Evolutionary conservation across 2,329 filamentous ascomycete species (phyloP).

Genomic region (Colletotrichum camelliae): DNA sequence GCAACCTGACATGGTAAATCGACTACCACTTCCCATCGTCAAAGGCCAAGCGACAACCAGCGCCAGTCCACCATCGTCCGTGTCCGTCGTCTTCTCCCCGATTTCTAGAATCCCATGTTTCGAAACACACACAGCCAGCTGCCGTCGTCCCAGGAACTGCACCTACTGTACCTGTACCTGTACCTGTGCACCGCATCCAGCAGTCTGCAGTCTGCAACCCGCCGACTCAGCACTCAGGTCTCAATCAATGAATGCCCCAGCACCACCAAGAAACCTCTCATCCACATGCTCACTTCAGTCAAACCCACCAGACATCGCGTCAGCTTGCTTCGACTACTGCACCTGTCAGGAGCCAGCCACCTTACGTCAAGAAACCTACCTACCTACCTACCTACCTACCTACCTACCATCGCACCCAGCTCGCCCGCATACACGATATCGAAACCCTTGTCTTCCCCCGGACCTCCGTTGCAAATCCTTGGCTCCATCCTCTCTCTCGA

Average conservation of each 20-base stretch:
- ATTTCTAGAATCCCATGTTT: slow-evolving; percentile 20
- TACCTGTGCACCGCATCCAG: background rate
- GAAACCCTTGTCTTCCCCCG: slow-evolving; percentile 14
- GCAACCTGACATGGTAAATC: background rate
- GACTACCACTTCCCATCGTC: background rate
- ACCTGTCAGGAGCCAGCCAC: slow-evolving; percentile 7
- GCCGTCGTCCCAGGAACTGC: slow-evolving; percentile 21
- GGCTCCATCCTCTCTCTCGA: background rate
- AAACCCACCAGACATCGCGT: background rate
- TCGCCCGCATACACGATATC: slow-evolving; percentile 9
- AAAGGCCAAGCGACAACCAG: background rate
- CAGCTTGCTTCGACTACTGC: background rate
- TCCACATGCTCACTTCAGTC: background rate
- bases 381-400: background rate
- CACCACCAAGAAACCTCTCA: background rate
- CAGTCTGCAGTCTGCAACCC: background rate
- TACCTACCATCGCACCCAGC: background rate
- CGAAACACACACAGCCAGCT: slow-evolving; percentile 13
- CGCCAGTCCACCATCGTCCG: background rate
- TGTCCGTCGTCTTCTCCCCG: background rate
- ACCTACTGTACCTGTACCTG: background rate
- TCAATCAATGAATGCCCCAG: background rate
- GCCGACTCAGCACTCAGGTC: background rate
- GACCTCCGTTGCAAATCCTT: slow-evolving; percentile 18
- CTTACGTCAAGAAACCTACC: background rate